Evolutionary conservation across 1,139 yeast species (phyloP), one percentile per base, ranked within the genome.

Genomic region (Saccharomyces hybrid): DNA sequence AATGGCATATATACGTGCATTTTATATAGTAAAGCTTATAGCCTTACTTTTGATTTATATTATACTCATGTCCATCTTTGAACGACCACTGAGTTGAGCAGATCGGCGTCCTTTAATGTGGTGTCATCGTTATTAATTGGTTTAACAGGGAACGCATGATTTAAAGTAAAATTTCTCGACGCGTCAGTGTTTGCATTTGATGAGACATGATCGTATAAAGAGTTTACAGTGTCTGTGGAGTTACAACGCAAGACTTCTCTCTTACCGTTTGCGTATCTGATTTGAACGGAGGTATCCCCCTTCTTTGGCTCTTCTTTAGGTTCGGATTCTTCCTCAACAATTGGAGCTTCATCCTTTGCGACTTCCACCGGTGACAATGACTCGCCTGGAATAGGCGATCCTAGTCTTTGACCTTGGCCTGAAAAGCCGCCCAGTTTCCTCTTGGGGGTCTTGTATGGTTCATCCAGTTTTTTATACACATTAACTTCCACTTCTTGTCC

Each of bases 401-500:
- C 99, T 55, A 93, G 76, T 62, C 98, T 78, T 57, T 85, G 86
- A n/a, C 99, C 99, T 2, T 74, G 67, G 3, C 99, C 98, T 28
- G 72, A 75, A 68, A 88, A 91, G 0, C 97, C 96, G 3, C 83
- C 89, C 6, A 74, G 66, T 67, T 79, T 73, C 55, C 80, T 77
- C 73, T 84, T 86, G 34, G 96, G 91, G 9, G 95, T 85, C 48
- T 68, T 73, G 73, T 81, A 93, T 53, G 88, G 89, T 69, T 91
- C 96, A 56, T 89, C 96, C 50, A 88, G 74, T 64, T 85, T 84
- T 65, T 85, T 84, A 57, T 79, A 78, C n/a, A 93, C 95, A 48
- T 84, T 82, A 16, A 93, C 97, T 68, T 91, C 97, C n/a, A 95
- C 98, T 61, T 88, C 95, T 73, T 93, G 98, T 49, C 96, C 96